Conservation (phyloP, 106 monocot species). For the Dendrobium catenatum region DNA sequence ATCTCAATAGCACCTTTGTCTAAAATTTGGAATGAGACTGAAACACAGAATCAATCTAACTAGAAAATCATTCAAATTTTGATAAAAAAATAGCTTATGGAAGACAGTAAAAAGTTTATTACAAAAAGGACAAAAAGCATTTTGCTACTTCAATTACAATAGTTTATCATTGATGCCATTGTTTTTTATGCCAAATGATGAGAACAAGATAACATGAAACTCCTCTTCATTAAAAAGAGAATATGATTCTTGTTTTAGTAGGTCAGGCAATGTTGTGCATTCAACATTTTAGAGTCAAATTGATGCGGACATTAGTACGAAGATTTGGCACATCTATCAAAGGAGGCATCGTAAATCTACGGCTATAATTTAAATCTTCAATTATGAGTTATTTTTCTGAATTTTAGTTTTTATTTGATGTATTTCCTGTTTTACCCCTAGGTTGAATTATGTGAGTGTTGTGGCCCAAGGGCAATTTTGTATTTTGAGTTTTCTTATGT, state of each 20-base stretch:
- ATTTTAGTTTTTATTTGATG: too few relatives aligned
- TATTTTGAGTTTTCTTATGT: too few relatives aligned
- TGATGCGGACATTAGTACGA: too few relatives aligned
- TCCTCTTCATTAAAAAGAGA: not conserved
- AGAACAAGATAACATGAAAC: not conserved
- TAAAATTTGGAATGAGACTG: slow-evolving; percentile 14
- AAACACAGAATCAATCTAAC: slow-evolving; percentile 6
- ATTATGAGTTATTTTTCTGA: too few relatives aligned
- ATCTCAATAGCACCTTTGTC: slow-evolving; percentile 9
- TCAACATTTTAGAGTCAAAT: not conserved
- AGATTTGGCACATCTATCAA: too few relatives aligned
- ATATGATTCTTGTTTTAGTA: not conserved
- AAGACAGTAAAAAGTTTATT: not conserved
- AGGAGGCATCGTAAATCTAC: too few relatives aligned
- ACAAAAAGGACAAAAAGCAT: not conserved
- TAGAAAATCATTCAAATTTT: slow-evolving; percentile 9
- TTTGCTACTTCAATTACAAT: too few relatives aligned
- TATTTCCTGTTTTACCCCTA: too few relatives aligned
- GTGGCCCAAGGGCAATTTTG: too few relatives aligned
- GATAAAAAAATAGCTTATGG: not conserved
- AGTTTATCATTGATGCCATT: not conserved
- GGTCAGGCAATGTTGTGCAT: not conserved
- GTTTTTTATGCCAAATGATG: not conserved
- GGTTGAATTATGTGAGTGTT: too few relatives aligned
- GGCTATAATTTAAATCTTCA: too few relatives aligned